phyloP scores from a whole-genome alignment of 768 basidiomycete genomes.

The Russula earlei region DNA sequence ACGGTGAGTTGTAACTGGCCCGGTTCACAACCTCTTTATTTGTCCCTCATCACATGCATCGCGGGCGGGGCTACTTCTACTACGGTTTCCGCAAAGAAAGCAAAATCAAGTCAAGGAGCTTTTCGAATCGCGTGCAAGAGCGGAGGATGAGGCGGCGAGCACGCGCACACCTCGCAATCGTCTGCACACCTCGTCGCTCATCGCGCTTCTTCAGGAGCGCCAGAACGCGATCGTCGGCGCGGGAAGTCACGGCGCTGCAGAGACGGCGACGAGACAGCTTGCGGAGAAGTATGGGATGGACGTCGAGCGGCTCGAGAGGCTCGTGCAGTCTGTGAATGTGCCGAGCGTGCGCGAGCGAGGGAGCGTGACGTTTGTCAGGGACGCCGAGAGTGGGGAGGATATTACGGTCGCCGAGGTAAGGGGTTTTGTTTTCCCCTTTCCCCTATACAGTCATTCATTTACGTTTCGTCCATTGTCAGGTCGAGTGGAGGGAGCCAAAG shows the following conservation, averaged over 20 bases:
- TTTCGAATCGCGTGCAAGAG: conserved; percentile 43
- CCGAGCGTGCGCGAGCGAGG: conserved; percentile 47
- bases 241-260: background rate
- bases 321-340: conserved; percentile 51
- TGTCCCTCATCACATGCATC: too few species aligned
- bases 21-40: too few species aligned
- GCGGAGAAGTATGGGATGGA: conserved; percentile 50
- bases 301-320: conserved; percentile 36
- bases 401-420: conserved; percentile 40
- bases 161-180: conserved; percentile 38
- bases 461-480: background rate
- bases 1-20: conserved; percentile 31
- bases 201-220: conserved; percentile 52
- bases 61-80: too few species aligned
- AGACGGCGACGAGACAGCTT: conserved; percentile 26
- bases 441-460: too few species aligned
- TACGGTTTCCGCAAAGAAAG: conserved; percentile 23
- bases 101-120: conserved; percentile 30
- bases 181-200: conserved; percentile 43
- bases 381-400: conserved; percentile 43
- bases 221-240: conserved; percentile 27
- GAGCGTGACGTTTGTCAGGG: background rate
- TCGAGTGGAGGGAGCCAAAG: conserved; percentile 8
- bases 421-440: conserved; percentile 20
- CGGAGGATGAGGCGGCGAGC: conserved; percentile 46